Conservation (phyloP, 768 basidiomycete species). For the Leccinum disarticulatum region DNA sequence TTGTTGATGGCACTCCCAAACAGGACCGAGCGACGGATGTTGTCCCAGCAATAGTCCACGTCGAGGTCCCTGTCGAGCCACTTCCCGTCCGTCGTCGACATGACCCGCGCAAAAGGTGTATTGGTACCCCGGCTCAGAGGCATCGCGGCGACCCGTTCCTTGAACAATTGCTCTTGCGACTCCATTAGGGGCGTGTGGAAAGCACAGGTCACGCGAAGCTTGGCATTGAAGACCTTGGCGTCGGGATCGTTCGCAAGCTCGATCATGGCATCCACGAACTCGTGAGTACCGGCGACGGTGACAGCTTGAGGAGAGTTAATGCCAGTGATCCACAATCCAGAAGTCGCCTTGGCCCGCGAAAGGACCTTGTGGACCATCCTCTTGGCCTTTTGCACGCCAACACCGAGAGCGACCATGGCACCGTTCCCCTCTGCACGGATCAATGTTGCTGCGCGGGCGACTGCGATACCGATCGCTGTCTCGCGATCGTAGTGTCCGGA, state of each 20-base stretch:
- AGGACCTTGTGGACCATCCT: slow-evolving; percentile 35
- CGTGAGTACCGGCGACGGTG: slow-evolving; percentile 33
- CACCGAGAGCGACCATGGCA: slow-evolving; percentile 36
- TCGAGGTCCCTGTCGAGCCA: slow-evolving; percentile 32
- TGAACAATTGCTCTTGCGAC: slow-evolving; percentile 33
- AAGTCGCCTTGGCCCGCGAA: slow-evolving; percentile 23
- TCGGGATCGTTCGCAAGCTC: slow-evolving; percentile 28
- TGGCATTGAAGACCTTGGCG: slow-evolving; percentile 27
- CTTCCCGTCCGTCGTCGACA: slow-evolving; percentile 36
- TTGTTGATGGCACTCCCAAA: slow-evolving; percentile 36
- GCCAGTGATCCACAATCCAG: slow-evolving; percentile 35
- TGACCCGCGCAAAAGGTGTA: slow-evolving; percentile 26
- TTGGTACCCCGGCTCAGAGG: slow-evolving; percentile 21
- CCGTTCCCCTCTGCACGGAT: slow-evolving; percentile 35
- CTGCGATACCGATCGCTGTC: slow-evolving; percentile 34
- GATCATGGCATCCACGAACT: slow-evolving; percentile 32
- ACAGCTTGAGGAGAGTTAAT: slow-evolving; percentile 40
- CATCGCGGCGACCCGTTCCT: slow-evolving; percentile 18
- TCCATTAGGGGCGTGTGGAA: slow-evolving; percentile 39
- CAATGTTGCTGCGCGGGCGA: slow-evolving; percentile 38
- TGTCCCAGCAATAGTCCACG: slow-evolving; percentile 37
- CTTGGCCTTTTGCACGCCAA: slow-evolving; percentile 33
- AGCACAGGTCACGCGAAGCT: slow-evolving; percentile 34
- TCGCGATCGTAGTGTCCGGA: slow-evolving; percentile 37
- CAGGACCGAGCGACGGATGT: slow-evolving; percentile 35